Evolutionary conservation across 108 stramenopile species (phyloP).

Genomic region (Chaetoceros muelleri): DNA sequence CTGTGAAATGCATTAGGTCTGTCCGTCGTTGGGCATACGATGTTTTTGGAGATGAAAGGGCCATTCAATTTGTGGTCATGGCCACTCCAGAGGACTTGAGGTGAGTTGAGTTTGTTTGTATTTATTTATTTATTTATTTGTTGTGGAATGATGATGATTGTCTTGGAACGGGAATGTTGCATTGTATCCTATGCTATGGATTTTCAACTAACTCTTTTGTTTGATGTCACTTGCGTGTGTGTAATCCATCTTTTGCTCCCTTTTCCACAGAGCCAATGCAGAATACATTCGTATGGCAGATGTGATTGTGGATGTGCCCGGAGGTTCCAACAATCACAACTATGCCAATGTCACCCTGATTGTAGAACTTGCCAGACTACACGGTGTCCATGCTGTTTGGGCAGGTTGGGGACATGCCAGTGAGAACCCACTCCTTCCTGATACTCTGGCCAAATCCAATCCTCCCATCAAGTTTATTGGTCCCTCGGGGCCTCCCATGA

Average conservation of each 20-base stretch:
- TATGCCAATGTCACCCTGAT: conserved; percentile 99
- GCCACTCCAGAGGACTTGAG: conserved; percentile 96
- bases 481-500: conserved; percentile 95
- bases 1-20: conserved; percentile 96
- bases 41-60: conserved; percentile 86
- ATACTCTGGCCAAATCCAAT: conserved; percentile 61
- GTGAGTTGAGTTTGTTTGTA: conserved; percentile 32
- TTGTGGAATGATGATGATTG: conserved; percentile 1
- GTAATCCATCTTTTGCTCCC: neutral
- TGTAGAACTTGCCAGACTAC: conserved; percentile 94
- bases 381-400: conserved; percentile 99
- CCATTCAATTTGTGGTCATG: conserved; percentile 97
- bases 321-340: conserved; percentile 99
- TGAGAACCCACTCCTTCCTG: conserved; percentile 94
- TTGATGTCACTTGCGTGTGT: neutral
- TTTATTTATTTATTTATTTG: conserved; percentile 5
- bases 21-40: conserved; percentile 94
- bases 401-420: conserved; percentile 99
- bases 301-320: conserved; percentile 98
- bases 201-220: neutral
- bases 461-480: conserved; percentile 96
- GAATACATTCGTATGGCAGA: conserved; percentile 99
- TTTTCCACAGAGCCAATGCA: conserved; percentile 85
- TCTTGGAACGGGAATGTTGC: no score
- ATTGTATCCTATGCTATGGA: no score